Evolutionary conservation across 2,329 filamentous ascomycete genomes (phyloP).

Genomic region (Knoxdaviesia capensis): DNA sequence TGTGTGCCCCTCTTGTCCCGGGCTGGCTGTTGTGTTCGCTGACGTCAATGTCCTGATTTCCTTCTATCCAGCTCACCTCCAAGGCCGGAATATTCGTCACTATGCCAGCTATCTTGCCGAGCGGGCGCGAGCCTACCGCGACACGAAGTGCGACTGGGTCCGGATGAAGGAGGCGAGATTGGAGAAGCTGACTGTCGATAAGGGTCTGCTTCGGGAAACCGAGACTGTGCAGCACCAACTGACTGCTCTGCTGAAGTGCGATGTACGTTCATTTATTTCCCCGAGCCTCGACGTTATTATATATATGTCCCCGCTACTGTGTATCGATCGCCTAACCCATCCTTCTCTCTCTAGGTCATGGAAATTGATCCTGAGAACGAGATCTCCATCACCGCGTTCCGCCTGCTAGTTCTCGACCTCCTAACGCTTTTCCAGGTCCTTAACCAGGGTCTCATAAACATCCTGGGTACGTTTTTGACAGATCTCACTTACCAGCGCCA

Average conservation of each 20-base stretch:
- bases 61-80: constrained; percentile 52
- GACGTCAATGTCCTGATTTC: background rate
- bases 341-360: constrained; percentile 34
- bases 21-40: background rate
- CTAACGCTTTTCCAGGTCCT: constrained; percentile 81
- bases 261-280: constrained; percentile 34
- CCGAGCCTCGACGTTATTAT: background rate
- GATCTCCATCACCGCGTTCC: constrained; percentile 85
- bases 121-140: constrained; percentile 61
- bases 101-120: constrained; percentile 77
- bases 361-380: constrained; percentile 85
- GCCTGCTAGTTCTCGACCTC: constrained; percentile 75
- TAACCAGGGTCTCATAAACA: constrained; percentile 94
- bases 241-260: constrained; percentile 66
- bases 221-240: constrained; percentile 82
- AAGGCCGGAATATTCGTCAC: constrained; percentile 82
- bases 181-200: constrained; percentile 74
- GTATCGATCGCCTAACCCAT: background rate
- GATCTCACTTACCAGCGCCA: background rate
- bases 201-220: constrained; percentile 79
- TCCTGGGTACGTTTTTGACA: constrained; percentile 47
- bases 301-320: background rate
- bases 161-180: constrained; percentile 62
- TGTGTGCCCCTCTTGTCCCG: constrained; percentile 13
- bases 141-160: constrained; percentile 82